Base-by-base conservation (phyloP, 2,329 filamentous ascomycete species). In the Tolypocladium tropicale region DNA sequence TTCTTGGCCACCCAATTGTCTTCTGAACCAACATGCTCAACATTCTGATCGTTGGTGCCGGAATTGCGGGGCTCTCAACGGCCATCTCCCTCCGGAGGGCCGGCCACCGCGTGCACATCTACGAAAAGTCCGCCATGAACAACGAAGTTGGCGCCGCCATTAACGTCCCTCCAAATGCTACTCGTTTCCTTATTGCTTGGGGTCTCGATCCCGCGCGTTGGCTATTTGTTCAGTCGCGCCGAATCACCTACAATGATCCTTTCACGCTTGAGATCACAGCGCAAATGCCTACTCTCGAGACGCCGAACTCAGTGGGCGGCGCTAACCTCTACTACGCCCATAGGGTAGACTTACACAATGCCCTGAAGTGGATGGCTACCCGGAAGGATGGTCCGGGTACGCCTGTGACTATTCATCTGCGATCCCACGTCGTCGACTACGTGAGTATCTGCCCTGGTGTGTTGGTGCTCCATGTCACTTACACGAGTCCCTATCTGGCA, bases 121-220 rank as follows among this genome's bases (percentile, higher is more conserved):
- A 70, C 58, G 73, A 75, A 61, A 63, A 66, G n/a, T 74, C 71
- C 1, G 59, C 59, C 3, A 64, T 72, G 55, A 65, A 67, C 51
- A 67, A 70, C 55, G 72, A 74, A 57, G 61, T 70, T 25, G 72
- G 72, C 43, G 72, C 71, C 7, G 72, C 72, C 48, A 69, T 74
- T 41, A 67, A 68, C 37, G 64, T 75, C 2, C 65, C 70, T 0
- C 72, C 72, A 6, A 75, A 74, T 53, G 71, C 68, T 6, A 59
- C 65, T 4, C 67, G 71, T 6, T 64, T 70, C 34, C 64, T 75
- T 11, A 58, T 62, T 2, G 65, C 64, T 1, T 72, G 70, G 69
- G 72, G 72, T 2, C 61, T 75, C 12, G 64, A 72, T 34, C 64
- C 68, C 2, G 59, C 56, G 21, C 57, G 54, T 0, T 65, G 62